Evolutionary conservation across 257 asterid species (phyloP), one percentile per base, ranked within the genome.

Genomic region (Coffea eugenioides): DNA sequence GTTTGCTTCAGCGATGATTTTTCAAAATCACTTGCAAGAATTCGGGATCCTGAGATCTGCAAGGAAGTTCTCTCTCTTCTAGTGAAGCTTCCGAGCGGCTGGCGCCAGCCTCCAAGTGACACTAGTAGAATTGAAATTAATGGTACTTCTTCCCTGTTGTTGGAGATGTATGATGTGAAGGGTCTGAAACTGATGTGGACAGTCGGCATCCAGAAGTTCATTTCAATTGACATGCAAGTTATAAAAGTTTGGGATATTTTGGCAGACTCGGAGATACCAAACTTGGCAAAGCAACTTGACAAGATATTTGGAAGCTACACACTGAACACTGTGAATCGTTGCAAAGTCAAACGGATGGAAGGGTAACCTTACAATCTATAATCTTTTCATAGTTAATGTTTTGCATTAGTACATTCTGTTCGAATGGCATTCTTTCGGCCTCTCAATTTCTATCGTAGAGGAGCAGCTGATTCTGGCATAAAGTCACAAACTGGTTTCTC

Each of bases 81-180:
- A 62, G 76, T 73, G 83, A 92, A 86, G 86, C 90, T 92, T 65
- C 82, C 92, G 25, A 85, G 77, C 14, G 92, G 92, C 21, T 90
- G 88, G 89, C 85, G 86, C 15, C 77, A 72, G 77, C 79, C 82
- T 73, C 84, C 14, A 9, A 81, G 79, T 52, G 84, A 84, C 14
- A 77, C 51, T n/a, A 68, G 27, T 3, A n/a, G 46, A 7, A 12
- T 21, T 16, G 27, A 27, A 31, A 23, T 8, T 9, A 62, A 25
- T 45, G 86, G 83, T 8, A 39, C 51, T 74, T 49, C 27, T 27
- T 27, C 86, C 41, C 75, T 66, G 77, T 52, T 87, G 18, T 69
- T 88, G 86, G 87, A 89, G 79, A 51, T 78, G 56, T 81, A 80
- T 13, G 80, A 83, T 21, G 83, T 91, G 10, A 87, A 84, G 75